A percentile compares a stretch with the other conserved stretches of the same genome.
These are phyloP conservation scores for Rhodotorula graminis DNA, from an alignment of 768 basidiomycete genomes.

Conservation along the genomic window DNA sequence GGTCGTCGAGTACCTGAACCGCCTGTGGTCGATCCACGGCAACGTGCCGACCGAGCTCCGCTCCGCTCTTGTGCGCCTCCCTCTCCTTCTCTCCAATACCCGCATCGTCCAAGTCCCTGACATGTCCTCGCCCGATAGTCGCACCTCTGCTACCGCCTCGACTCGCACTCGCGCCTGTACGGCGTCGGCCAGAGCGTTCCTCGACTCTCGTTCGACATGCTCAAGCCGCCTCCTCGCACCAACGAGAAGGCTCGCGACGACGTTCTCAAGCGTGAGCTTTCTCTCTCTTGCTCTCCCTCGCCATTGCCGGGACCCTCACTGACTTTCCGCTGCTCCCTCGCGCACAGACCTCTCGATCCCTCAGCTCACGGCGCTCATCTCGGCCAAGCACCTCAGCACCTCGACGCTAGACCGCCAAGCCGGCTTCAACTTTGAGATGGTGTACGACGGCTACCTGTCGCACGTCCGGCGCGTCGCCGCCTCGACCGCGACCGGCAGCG, in stretches of 20 bases:
- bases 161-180: neutral
- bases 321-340: neutral
- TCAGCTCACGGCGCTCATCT: slow-evolving; percentile 66
- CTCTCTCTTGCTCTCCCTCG: too few species aligned
- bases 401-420: slow-evolving; percentile 63
- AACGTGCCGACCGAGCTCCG: slow-evolving; percentile 37
- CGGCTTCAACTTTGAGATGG: slow-evolving; percentile 83
- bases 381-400: slow-evolving; percentile 64
- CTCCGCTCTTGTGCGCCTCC: slow-evolving; percentile 4
- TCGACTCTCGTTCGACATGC: slow-evolving; percentile 12
- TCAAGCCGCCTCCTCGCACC: neutral
- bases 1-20: slow-evolving; percentile 15
- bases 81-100: neutral
- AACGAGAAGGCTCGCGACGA: slow-evolving; percentile 14
- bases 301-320: too few species aligned
- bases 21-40: slow-evolving; percentile 38
- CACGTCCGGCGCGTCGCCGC: slow-evolving; percentile 28
- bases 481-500: slow-evolving; percentile 1
- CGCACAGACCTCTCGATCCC: slow-evolving; percentile 62
- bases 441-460: slow-evolving; percentile 56
- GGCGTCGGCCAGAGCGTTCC: neutral
- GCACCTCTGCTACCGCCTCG: slow-evolving; percentile 16
- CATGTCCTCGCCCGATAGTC: slow-evolving; percentile 38
- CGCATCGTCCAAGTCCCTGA: neutral
- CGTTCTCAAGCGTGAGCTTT: slow-evolving; percentile 8